Conservation (phyloP, 108 stramenopile species). For the Tribonema minus region DNA sequence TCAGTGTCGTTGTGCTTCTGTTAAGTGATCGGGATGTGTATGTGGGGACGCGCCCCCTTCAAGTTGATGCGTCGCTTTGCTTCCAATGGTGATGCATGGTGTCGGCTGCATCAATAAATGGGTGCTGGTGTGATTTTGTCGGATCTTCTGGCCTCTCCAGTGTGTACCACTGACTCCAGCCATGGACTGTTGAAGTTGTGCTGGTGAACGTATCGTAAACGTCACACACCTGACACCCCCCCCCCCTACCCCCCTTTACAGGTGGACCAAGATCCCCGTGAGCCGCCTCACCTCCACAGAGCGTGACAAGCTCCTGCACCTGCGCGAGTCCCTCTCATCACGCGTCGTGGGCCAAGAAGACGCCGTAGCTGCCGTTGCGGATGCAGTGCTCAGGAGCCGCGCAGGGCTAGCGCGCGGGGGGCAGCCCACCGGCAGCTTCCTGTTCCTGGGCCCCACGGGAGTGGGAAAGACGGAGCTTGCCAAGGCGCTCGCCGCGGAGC, state of each 20-base stretch:
- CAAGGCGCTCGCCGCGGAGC: conserved; percentile 81
- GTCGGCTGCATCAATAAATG: no score
- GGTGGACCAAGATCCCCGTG: conserved; percentile 89
- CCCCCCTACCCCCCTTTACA: not conserved
- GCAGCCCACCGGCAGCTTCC: conserved; percentile 62
- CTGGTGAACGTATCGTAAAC: not conserved
- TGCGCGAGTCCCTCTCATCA: conserved; percentile 60
- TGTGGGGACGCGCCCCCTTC: no score
- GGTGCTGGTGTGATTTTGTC: no score
- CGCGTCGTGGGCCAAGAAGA: conserved; percentile 70
- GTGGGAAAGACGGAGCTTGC: conserved; percentile 85
- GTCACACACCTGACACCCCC: not conserved
- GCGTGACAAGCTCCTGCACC: conserved; percentile 67
- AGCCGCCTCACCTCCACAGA: conserved; percentile 72
- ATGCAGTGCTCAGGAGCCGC: conserved; percentile 73
- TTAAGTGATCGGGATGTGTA: not conserved
- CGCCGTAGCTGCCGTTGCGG: conserved; percentile 72
- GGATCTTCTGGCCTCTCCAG: not conserved
- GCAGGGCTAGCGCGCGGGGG: conserved; percentile 73
- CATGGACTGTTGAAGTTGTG: not conserved
- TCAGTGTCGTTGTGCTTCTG: not conserved
- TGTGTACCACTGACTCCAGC: not conserved
- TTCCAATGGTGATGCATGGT: no score
- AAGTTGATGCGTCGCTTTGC: no score
- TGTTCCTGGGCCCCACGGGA: conserved; percentile 44